A percentile compares a stretch with the other conserved stretches of the same genome.
phyloP scores from a whole-genome alignment of 106 monocot species.

The Agapanthus africanus region DNA sequence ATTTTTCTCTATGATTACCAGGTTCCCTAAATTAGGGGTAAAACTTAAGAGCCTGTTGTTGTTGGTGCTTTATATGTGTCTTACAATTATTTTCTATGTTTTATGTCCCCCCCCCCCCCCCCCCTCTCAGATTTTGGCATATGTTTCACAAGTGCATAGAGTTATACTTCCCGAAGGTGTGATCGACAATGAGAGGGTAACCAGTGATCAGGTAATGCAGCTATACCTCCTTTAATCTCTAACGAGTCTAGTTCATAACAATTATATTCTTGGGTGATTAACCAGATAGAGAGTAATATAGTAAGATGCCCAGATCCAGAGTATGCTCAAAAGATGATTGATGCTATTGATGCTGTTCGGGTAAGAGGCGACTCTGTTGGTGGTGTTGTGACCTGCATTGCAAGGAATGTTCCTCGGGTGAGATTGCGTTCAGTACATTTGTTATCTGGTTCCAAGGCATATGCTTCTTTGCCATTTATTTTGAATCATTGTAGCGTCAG shows the following conservation, averaged over 20 bases:
- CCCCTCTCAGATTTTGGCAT: constrained; percentile 75
- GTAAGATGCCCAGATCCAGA: constrained; percentile 95
- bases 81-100: constrained; percentile 5
- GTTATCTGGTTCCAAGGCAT: not conserved
- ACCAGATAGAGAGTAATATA: constrained; percentile 93
- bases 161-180: constrained; percentile 84
- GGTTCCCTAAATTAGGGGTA: too few relatives aligned
- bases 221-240: constrained; percentile 1
- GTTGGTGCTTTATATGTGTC: not conserved
- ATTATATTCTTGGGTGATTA: constrained; percentile 11
- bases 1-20: too few relatives aligned
- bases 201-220: constrained; percentile 63
- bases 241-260: not conserved
- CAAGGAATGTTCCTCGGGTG: constrained; percentile 95
- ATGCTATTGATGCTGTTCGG: constrained; percentile 82
- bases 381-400: constrained; percentile 91
- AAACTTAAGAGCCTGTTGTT: too few relatives aligned
- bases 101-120: too few relatives aligned
- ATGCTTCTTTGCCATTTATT: not conserved
- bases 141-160: constrained; percentile 95
- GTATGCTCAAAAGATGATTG: constrained; percentile 95
- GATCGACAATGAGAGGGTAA: constrained; percentile 72
- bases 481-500: not conserved
- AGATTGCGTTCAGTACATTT: not conserved
- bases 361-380: constrained; percentile 94